Evolutionary conservation across 192 early-diverging fungal species (phyloP), one percentile per base, ranked within the genome.

Genomic region (Podochytrium sp.): DNA sequence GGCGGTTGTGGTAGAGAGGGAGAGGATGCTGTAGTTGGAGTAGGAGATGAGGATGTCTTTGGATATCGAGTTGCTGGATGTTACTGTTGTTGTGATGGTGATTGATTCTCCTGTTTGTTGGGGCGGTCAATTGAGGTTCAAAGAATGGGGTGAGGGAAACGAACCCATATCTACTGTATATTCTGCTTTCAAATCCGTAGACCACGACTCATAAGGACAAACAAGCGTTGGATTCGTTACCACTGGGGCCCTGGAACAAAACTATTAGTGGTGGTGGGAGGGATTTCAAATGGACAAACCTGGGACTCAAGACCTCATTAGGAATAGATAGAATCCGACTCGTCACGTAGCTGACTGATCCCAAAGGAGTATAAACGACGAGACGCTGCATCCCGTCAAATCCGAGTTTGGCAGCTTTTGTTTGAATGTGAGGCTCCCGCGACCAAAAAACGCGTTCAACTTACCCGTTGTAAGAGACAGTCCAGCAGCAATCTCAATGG

Each of bases 231-330:
- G 69, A 59, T 71, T 71, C 0, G 53, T 37, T 32, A 57, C 25
- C 4, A 32, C 60, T 25, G 69, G 69, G 1, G 69, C 57, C 25
- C 69, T 71, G 49, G 47, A 41, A 35, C 23, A 38, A 33, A 25
- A 3, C 27, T n/a, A 37, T 71, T 30, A 32, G n/a, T n/a, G n/a
- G n/a, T n/a, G n/a, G n/a, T n/a, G n/a, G n/a, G n/a, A n/a, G n/a
- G n/a, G n/a, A n/a, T 4, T 58, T 29, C 38, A n/a, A 60, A 39
- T 20, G 12, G 14, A 32, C 25, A 29, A 2, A 71, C 69, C 69
- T 33, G 10, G 69, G 69, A 42, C 69, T 71, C 34, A 60, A 30
- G 7, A 71, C 42, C 60, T 71, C 69, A 43, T 71, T 71, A 16
- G 55, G 38, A 55, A 71, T 43, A 29, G 69, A 39, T 39, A 71